Percentiles rank a stretch among this genome's conserved stretches.
Evolutionary conservation across 176 grass and related monocot species (phyloP).

Genomic region (Phyllostachys edulis): DNA sequence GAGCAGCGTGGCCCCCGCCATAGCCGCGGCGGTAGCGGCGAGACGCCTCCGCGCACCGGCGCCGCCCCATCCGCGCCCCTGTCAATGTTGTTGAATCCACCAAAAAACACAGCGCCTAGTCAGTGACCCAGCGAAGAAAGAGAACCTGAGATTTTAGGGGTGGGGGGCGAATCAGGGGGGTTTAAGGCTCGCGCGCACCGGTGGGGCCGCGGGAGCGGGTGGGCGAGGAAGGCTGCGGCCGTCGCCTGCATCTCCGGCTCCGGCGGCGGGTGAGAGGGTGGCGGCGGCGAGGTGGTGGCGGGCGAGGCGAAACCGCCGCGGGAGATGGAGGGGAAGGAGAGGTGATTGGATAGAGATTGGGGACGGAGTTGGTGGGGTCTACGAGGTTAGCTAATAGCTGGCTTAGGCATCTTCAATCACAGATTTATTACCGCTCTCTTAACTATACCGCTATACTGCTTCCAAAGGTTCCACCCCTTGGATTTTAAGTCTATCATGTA

Average conservation of each 20-base stretch:
- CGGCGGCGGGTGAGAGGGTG: not conserved
- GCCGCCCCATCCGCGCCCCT: conserved; percentile 18
- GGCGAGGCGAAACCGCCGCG: not conserved
- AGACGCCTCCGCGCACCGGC: conserved; percentile 29
- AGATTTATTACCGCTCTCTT: too few relatives aligned
- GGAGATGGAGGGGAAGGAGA: not conserved
- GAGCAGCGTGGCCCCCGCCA: conserved; percentile 50
- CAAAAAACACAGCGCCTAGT: not conserved
- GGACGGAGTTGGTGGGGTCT: conserved; percentile 9
- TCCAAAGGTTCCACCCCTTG: too few relatives aligned
- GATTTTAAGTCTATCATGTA: too few relatives aligned
- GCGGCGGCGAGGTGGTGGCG: not conserved
- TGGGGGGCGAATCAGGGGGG: not conserved
- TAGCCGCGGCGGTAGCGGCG: conserved; percentile 23
- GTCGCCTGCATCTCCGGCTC: conserved; percentile 58
- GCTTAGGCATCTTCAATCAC: too few relatives aligned
- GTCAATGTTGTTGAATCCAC: conserved; percentile 18
- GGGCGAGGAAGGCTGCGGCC: conserved; percentile 44
- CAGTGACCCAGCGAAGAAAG: not conserved
- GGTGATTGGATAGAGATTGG: conserved; percentile 35
- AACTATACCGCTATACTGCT: too few relatives aligned
- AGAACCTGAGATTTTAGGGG: not conserved
- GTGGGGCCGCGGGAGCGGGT: conserved; percentile 11
- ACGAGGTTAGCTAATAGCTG: too few relatives aligned
- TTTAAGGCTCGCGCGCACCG: conserved; percentile 13